Percentiles rank a stretch among this genome's conserved stretches.
phyloP scores from a whole-genome alignment of 2,329 filamentous ascomycete species.

The Sclerotinia sclerotiorum region DNA sequence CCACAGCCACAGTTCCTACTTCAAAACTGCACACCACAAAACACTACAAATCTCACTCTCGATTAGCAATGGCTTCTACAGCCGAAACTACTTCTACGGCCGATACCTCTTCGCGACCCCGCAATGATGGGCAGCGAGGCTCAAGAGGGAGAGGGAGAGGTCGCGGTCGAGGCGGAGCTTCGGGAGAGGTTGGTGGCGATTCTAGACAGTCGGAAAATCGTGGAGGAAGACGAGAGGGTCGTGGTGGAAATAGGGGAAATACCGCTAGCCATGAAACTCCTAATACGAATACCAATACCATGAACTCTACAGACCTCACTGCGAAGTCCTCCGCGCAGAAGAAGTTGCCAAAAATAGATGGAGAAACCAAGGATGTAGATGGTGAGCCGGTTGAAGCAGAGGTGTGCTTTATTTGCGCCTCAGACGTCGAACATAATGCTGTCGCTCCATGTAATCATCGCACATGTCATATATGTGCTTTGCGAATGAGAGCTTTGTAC shows the following conservation, averaged over 20 bases:
- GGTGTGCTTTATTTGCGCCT: conserved; percentile 97
- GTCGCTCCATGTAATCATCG: conserved; percentile 94
- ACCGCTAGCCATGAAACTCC: conserved; percentile 16
- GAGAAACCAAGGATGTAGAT: conserved; percentile 29
- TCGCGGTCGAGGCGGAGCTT: conserved; percentile 20
- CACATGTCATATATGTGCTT: conserved; percentile 92
- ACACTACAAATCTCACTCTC: background rate
- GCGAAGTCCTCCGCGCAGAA: conserved; percentile 4
- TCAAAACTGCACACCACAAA: background rate
- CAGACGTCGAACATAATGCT: conserved; percentile 80
- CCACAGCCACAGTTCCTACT: background rate
- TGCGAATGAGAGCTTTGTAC: conserved; percentile 89
- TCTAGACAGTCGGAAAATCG: conserved; percentile 25
- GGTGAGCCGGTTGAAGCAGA: conserved; percentile 63
- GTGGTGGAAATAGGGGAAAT: conserved; percentile 29
- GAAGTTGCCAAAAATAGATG: conserved; percentile 7
- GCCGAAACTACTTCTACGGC: conserved; percentile 28
- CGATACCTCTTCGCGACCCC: conserved; percentile 15
- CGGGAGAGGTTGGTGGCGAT: conserved; percentile 37
- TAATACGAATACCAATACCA: conserved; percentile 17
- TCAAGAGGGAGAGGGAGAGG: conserved; percentile 41
- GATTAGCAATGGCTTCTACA: conserved; percentile 21
- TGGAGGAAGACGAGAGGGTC: conserved; percentile 33
- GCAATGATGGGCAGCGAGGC: conserved; percentile 42
- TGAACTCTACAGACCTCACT: conserved; percentile 2